Evolutionary conservation across 2,329 filamentous ascomycete genomes (phyloP).

Genomic region (Xylariales sp.): DNA sequence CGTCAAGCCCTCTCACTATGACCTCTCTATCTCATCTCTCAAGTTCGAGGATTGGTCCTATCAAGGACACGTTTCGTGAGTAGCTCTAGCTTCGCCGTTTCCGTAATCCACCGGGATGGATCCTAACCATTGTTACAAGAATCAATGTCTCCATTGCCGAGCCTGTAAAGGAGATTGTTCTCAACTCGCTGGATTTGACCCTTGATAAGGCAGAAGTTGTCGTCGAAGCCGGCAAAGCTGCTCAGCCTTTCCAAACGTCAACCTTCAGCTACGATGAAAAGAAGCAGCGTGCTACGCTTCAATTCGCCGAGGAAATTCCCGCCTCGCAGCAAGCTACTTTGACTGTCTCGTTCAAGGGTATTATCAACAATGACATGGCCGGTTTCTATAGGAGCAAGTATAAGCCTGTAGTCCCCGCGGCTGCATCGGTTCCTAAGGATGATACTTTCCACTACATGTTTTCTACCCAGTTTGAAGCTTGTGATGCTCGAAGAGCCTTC

Average conservation of each 20-base stretch:
- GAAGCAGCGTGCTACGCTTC: slow-evolving; percentile 83
- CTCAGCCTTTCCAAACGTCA: slow-evolving; percentile 69
- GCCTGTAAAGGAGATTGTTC: slow-evolving; percentile 78
- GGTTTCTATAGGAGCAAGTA: slow-evolving; percentile 96
- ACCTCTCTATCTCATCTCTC: slow-evolving; percentile 82
- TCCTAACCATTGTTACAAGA: slow-evolving; percentile 51
- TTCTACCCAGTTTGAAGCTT: slow-evolving; percentile 97
- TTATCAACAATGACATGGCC: slow-evolving; percentile 90
- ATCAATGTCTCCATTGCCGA: slow-evolving; percentile 81
- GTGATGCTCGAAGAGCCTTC: slow-evolving; percentile 93
- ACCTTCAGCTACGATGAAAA: slow-evolving; percentile 83
- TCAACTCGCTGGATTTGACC: slow-evolving; percentile 89
- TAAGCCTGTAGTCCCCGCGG: slow-evolving; percentile 78
- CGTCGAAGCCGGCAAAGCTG: slow-evolving; percentile 67
- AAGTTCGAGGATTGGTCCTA: slow-evolving; percentile 81
- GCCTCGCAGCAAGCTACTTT: slow-evolving; percentile 74
- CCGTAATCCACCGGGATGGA: not conserved
- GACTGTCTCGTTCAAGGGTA: slow-evolving; percentile 79
- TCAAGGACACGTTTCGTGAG: slow-evolving; percentile 78
- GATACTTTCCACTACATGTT: slow-evolving; percentile 78
- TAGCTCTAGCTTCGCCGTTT: slow-evolving; percentile 22
- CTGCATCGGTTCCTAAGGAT: slow-evolving; percentile 81
- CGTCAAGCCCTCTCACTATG: slow-evolving; percentile 88
- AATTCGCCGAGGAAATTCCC: slow-evolving; percentile 78
- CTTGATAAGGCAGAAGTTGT: slow-evolving; percentile 73